These are phyloP conservation scores for Penicillium sp. DNA, from an alignment of 2,329 filamentous ascomycete genomes.

Conservation along the genomic window DNA sequence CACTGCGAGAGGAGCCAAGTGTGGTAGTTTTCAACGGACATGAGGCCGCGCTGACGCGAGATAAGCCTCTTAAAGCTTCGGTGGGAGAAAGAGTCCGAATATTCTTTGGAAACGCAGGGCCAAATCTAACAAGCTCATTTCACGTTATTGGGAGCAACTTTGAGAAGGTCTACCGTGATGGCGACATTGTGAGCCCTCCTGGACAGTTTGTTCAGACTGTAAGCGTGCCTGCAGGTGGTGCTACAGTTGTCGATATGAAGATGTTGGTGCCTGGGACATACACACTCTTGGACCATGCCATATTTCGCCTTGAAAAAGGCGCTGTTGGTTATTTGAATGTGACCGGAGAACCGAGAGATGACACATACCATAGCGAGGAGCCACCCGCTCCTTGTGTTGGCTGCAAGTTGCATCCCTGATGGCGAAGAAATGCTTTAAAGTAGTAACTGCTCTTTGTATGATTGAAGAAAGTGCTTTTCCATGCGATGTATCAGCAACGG, in stretches of 20 bases:
- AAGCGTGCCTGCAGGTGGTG: neutral
- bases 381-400: neutral
- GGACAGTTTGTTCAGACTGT: neutral
- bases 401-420: neutral
- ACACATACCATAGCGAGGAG: neutral
- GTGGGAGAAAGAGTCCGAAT: neutral
- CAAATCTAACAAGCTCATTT: neutral
- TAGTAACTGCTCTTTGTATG: too few relatives aligned
- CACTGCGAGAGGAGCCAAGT: neutral
- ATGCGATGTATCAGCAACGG: too few relatives aligned
- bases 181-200: neutral
- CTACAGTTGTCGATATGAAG: neutral
- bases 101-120: neutral
- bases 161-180: neutral
- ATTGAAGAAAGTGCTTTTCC: too few relatives aligned
- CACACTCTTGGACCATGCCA: neutral
- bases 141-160: neutral
- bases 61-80: neutral
- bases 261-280: conserved; percentile 3
- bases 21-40: neutral
- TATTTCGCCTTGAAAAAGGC: neutral
- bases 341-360: neutral
- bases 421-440: too few relatives aligned
- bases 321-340: conserved; percentile 2
- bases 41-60: neutral